Evolutionary conservation across 1,139 yeast species (phyloP), one percentile per base, ranked within the genome.

Genomic region (Diutina mesorugosa): DNA sequence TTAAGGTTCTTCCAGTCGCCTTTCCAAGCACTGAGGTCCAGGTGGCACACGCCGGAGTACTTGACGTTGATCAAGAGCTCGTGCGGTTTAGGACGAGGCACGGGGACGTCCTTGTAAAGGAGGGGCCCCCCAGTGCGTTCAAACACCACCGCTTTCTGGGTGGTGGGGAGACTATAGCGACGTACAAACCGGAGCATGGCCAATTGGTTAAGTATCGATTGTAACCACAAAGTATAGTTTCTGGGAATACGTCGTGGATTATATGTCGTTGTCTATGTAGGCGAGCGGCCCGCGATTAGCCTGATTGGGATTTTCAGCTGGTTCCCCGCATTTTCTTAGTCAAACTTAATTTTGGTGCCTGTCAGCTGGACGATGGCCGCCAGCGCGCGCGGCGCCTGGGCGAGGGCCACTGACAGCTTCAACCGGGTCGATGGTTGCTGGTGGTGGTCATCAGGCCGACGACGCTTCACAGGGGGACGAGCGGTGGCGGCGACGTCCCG

Each of bases 341-440:
- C 80, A 57, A 91, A 91, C 6, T 83, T 86, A 56, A 79, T 77
- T 70, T 90, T 93, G 72, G 89, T 91, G 68, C 98, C 99, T n/a
- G 85, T 77, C 0, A 97, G 87, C 55, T 89, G 84, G 45, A 90
- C 96, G 65, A 93, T 89, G 5, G 96, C 93, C 28, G 90, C 90
- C 66, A 90, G 87, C 4, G 85, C 96, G 72, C 99, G 82, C 71
- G 83, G 96, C 1, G 98, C 97, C 18, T 77, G 76, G 4, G 97
- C 95, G 64, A 93, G 77, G 0, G 97, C 97, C 54, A 88, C 80
- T 46, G 97, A 91, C 7, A 98, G 90, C 61, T 85, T 85, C 57
- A 81, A 70, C 69, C 90, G 76, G 64, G 76, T 75, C 56, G 67
- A 66, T 6, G 64, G 55, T 12, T 29, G 32, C 14, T 14, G 18